Percentiles rank a stretch among this genome's conserved stretches.
phyloP scores from a whole-genome alignment of 2,329 filamentous ascomycete genomes.

The Nemania diffusa region DNA sequence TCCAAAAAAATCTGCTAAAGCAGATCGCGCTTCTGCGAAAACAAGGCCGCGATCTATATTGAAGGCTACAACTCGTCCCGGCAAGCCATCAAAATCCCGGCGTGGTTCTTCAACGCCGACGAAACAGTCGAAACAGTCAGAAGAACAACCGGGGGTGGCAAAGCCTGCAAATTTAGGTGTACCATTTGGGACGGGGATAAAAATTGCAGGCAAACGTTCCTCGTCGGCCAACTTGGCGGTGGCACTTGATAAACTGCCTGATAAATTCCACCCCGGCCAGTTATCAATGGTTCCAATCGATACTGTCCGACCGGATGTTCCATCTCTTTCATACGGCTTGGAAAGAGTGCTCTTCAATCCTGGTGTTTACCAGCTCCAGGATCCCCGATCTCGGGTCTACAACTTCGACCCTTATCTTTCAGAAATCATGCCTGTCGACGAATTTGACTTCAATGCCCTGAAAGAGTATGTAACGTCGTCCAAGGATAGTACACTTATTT shows the following conservation, averaged over 20 bases:
- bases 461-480: constrained; percentile 93
- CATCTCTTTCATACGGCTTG: constrained; percentile 76
- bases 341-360: constrained; percentile 95
- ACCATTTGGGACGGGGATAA: constrained; percentile 3
- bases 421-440: constrained; percentile 88
- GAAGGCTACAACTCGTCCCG: neutral
- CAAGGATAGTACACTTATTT: constrained; percentile 77
- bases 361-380: constrained; percentile 91
- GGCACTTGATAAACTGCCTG: constrained; percentile 30
- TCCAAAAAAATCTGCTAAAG: neutral
- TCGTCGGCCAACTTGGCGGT: neutral
- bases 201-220: constrained; percentile 9
- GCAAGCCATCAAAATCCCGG: neutral
- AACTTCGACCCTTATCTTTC: constrained; percentile 97
- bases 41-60: neutral
- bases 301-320: constrained; percentile 56
- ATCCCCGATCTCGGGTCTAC: constrained; percentile 85
- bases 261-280: constrained; percentile 41
- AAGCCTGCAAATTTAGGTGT: constrained; percentile 21
- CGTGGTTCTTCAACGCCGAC: neutral
- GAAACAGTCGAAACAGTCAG: neutral
- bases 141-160: neutral
- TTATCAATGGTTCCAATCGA: constrained; percentile 50
- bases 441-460: constrained; percentile 91
- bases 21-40: neutral